These are phyloP conservation scores for Sungouiella blattae DNA, from an alignment of 805 yeast genomes.

Conservation along the genomic window DNA sequence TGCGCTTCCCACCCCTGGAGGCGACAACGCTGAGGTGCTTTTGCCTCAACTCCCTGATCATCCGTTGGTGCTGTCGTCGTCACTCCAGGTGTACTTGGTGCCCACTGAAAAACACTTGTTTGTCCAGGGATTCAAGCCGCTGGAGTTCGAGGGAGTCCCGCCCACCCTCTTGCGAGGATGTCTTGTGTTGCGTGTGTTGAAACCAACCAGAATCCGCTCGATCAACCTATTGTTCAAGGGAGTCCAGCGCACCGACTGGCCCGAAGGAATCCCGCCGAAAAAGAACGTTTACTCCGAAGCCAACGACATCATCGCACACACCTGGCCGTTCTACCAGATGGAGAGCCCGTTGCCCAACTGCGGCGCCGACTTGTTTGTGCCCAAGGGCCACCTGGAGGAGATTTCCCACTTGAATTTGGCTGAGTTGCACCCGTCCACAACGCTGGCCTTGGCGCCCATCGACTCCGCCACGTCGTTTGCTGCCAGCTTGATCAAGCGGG, in stretches of 20 bases:
- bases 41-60: constrained; percentile 49
- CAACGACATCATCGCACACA: constrained; percentile 66
- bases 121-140: constrained; percentile 73
- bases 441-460: constrained; percentile 15
- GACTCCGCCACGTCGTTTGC: constrained; percentile 14
- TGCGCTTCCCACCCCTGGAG: constrained; percentile 7
- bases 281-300: constrained; percentile 62
- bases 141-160: constrained; percentile 62
- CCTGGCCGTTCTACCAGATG: constrained; percentile 80
- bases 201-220: constrained; percentile 67
- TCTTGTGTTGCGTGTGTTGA: constrained; percentile 61
- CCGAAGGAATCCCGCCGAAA: constrained; percentile 96
- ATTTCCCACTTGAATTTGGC: constrained; percentile 33
- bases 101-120: constrained; percentile 79
- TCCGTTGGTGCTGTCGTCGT: constrained; percentile 59
- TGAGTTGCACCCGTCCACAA: constrained; percentile 3
- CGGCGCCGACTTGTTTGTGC: constrained; percentile 45
- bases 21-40: constrained; percentile 11
- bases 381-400: constrained; percentile 19
- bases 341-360: constrained; percentile 27
- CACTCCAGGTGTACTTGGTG: constrained; percentile 67
- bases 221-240: constrained; percentile 66
- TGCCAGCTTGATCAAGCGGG: constrained; percentile 22
- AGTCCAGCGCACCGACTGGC: constrained; percentile 83
- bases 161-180: constrained; percentile 84